A percentile compares a stretch with the other conserved stretches of the same genome.
Conservation (phyloP, 2,329 filamentous ascomycete species). For the Pseudogymnoascus sp. region DNA sequence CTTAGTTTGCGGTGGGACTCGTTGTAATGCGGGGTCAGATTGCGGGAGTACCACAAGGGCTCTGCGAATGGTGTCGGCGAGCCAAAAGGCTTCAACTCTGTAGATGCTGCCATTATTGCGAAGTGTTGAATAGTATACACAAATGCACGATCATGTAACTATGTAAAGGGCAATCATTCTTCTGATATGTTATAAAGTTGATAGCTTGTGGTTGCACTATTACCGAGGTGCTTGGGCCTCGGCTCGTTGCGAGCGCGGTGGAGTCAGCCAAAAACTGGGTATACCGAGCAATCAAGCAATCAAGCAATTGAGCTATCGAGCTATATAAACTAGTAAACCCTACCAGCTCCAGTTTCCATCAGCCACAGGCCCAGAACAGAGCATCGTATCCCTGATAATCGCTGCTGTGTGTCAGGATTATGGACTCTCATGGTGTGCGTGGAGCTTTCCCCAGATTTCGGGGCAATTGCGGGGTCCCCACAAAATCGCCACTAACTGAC, state of each 20-base stretch:
- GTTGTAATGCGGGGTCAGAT: slow-evolving; percentile 51
- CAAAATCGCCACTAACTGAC: neutral
- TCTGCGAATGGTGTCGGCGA: slow-evolving; percentile 26
- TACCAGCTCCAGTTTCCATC: neutral
- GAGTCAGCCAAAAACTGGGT: neutral
- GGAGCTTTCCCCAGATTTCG: slow-evolving; percentile 7
- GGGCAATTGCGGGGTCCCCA: slow-evolving; percentile 2
- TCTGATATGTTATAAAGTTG: slow-evolving; percentile 5
- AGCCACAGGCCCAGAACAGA: neutral
- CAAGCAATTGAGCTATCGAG: neutral
- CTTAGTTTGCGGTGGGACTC: slow-evolving; percentile 53
- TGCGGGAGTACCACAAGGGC: slow-evolving; percentile 28
- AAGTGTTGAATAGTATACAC: neutral
- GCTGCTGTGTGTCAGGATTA: neutral
- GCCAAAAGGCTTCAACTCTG: slow-evolving; percentile 20
- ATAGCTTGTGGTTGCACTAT: neutral
- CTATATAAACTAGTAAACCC: slow-evolving; percentile 4
- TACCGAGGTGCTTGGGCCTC: slow-evolving; percentile 2
- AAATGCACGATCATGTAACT: neutral
- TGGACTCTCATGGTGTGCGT: neutral
- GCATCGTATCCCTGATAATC: neutral
- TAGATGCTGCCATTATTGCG: neutral
- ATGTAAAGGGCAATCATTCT: neutral
- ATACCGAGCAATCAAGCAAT: neutral
- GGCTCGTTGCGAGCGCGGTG: slow-evolving; percentile 1